Conservation (phyloP, 2,329 filamentous ascomycete genomes). For the Capronia americana region DNA sequence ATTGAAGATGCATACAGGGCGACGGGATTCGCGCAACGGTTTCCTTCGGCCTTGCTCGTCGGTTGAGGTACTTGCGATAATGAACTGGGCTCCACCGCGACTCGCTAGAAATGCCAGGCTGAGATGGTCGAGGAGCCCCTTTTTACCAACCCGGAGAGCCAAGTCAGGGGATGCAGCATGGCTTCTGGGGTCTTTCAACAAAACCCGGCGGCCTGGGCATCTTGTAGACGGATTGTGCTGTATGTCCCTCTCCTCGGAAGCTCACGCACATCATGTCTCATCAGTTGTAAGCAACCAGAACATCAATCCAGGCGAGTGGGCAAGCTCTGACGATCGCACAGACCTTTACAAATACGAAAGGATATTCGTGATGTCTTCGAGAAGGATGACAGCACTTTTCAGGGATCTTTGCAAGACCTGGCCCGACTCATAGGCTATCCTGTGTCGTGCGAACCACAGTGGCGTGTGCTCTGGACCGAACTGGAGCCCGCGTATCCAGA, state of each 20-base stretch:
- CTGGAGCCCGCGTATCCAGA: conserved; percentile 15
- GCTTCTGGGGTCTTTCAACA: background rate
- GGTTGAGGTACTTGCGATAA: background rate
- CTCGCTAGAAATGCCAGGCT: background rate
- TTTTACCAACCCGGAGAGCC: background rate
- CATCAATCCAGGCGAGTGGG: background rate
- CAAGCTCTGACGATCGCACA: background rate
- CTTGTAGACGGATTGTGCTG: background rate
- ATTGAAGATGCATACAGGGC: background rate
- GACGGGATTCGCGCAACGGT: background rate
- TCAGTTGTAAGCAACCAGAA: conserved; percentile 1
- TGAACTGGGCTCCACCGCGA: background rate
- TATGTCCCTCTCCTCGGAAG: background rate
- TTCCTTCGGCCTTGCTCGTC: background rate
- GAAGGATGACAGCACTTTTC: conserved; percentile 1
- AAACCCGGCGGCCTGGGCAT: background rate
- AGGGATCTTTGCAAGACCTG: conserved; percentile 10
- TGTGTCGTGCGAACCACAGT: conserved; percentile 19
- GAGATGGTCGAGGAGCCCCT: background rate
- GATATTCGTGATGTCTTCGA: conserved; percentile 25
- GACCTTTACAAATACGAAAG: conserved; percentile 23
- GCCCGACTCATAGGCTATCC: conserved; percentile 16
- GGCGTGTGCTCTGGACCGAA: conserved; percentile 26
- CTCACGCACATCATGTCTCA: conserved; percentile 9
- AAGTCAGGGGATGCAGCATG: background rate